Evolutionary conservation across 1,284 basidiomycete genomes (phyloP).

Genomic region (Microbotryum silenes-acaulis): DNA sequence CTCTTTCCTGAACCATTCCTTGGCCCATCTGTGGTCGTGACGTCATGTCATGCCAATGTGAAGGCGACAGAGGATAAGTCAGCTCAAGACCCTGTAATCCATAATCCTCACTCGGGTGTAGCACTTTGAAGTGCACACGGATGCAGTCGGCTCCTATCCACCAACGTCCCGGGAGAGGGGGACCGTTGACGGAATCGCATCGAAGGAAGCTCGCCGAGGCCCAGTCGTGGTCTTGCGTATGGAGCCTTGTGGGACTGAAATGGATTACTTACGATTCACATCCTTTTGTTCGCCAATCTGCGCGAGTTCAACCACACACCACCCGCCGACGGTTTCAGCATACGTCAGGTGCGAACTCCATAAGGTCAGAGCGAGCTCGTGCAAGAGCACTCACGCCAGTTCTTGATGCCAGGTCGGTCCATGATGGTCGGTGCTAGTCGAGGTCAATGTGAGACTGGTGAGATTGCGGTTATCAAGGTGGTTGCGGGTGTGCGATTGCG

Average conservation of each 20-base stretch:
- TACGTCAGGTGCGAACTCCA: neutral
- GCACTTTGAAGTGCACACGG: too few species aligned
- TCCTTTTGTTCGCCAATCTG: conserved; percentile 31
- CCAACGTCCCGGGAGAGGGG: neutral
- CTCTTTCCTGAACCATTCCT: conserved; percentile 28
- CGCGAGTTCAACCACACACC: neutral
- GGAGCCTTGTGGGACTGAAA: too few species aligned
- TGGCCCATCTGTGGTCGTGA: conserved; percentile 24
- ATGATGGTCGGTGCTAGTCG: neutral
- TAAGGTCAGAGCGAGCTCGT: neutral
- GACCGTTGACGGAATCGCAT: neutral
- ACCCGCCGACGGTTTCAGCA: neutral
- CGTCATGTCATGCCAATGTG: too few species aligned
- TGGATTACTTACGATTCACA: too few species aligned
- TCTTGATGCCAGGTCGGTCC: conserved; percentile 17
- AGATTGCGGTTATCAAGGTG: too few species aligned
- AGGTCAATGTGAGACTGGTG: neutral
- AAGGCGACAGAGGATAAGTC: too few species aligned
- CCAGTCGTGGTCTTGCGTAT: too few species aligned
- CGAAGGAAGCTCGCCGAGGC: conserved; percentile 4
- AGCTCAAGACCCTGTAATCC: too few species aligned
- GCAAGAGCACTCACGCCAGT: conserved; percentile 19
- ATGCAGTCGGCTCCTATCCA: too few species aligned
- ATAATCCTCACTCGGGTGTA: too few species aligned
- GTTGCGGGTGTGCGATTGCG: too few species aligned